Conservation (phyloP, 116 monocot species). For the Phalaenopsis hybrid region DNA sequence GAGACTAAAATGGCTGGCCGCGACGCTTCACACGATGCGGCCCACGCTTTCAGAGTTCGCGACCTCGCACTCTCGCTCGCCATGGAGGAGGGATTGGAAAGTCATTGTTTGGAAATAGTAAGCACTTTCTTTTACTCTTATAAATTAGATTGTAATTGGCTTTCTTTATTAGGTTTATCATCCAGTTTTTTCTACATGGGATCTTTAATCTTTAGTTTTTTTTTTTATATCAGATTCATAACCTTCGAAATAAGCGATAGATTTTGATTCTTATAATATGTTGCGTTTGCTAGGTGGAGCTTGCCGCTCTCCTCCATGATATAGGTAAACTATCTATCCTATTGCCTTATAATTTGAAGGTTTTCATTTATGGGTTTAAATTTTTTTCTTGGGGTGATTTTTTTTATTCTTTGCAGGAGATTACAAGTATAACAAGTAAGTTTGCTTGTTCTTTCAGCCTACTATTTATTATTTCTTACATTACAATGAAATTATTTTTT, state of each 20-base stretch:
- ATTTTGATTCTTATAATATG: background rate
- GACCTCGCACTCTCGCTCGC: constrained; percentile 90
- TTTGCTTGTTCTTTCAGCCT: background rate
- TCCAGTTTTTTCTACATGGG: background rate
- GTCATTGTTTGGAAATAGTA: constrained; percentile 45
- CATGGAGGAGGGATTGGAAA: constrained; percentile 45
- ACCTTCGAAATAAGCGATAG: background rate
- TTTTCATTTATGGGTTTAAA: background rate
- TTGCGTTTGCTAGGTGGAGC: constrained; percentile 49
- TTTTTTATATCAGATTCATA: background rate
- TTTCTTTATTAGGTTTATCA: background rate
- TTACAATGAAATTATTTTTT: constrained; percentile 3
- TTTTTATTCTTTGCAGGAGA: constrained; percentile 63
- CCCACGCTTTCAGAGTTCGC: constrained; percentile 80
- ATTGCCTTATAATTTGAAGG: background rate
- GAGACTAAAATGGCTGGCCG: constrained; percentile 52
- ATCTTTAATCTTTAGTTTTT: background rate
- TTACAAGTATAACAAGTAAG: constrained; percentile 93
- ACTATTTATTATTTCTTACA: background rate
- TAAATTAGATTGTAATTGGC: background rate
- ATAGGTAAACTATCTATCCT: constrained; percentile 40
- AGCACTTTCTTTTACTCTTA: constrained; percentile 1
- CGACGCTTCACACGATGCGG: constrained; percentile 88
- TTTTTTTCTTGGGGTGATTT: background rate
- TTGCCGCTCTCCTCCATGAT: constrained; percentile 94